Base-by-base conservation (phyloP, 2,329 filamentous ascomycete species). In the Neocatenulostroma microsporum region DNA sequence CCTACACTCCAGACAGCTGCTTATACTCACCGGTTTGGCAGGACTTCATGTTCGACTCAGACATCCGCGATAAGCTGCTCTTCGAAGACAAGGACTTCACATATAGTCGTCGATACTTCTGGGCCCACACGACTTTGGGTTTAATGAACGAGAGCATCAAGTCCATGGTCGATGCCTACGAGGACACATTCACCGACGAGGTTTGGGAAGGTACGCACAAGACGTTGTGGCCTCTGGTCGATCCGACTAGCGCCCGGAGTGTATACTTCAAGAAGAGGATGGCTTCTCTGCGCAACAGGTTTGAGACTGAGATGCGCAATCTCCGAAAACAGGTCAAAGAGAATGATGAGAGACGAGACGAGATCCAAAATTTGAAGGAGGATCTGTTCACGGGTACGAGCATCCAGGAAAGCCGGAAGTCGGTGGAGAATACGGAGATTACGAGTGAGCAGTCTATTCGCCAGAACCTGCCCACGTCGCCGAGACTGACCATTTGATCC, bases 311-410 rank as follows among this genome's bases (percentile, higher is more conserved):
- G 13, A 68, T 78, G 25, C 60, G 58, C 9, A 66, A 72, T 29
- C 62, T 76, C 2, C 57, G 62, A 9, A 62, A 58, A 9, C 61
- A 74, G 17, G 61, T 69, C 18, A 60, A 64, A 31, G 64, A 69
- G 38, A 78, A 77, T 39, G 69, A 74, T 46, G 64, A 68, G 32
- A 65, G 70, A 12, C 58, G 73, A 13, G 68, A 68, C 34, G 73
- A 77, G 50, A 75, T 78, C 30, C 60, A 68, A 34, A 71, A 67
- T 3, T 52, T 80, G 40, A 62, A 76, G 34, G 75, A 80, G 41
- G 75, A 80, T 52, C 65, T 80, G 1, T 80, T 80, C 55, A 72
- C 65, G 23, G 76, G 76, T 2, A 79, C 75, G n/a, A 70, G 66
- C 2, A 76, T 81, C 37, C 70, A 76, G 47, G 76, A 34, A 15